Percentiles rank a stretch among this genome's conserved stretches.
These are phyloP conservation scores for Exidia glandulosa DNA, from an alignment of 768 basidiomycete genomes.

Conservation along the genomic window DNA sequence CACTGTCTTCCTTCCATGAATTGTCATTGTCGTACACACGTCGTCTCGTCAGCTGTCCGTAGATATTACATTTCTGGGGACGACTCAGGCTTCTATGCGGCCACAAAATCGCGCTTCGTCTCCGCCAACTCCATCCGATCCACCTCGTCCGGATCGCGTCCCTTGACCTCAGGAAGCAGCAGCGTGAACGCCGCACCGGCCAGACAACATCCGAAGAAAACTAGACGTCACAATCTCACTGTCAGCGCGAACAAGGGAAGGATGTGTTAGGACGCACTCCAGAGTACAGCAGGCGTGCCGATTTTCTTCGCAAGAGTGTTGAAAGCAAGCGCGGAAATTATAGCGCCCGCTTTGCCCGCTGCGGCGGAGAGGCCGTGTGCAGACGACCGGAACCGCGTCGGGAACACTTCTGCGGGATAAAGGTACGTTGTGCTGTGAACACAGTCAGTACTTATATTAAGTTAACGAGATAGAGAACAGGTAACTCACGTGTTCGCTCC, in stretches of 20 bases:
- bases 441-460: neutral
- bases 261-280: conserved; percentile 41
- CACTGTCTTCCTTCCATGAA: too few species aligned
- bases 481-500: conserved; percentile 24
- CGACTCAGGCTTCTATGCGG: too few species aligned
- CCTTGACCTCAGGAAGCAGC: conserved; percentile 40
- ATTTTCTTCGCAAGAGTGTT: conserved; percentile 47
- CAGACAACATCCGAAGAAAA: conserved; percentile 57
- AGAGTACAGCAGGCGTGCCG: conserved; percentile 54
- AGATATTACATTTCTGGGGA: too few species aligned
- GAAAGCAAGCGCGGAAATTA: conserved; percentile 29
- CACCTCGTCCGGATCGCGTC: conserved; percentile 39
- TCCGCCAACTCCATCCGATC: conserved; percentile 27
- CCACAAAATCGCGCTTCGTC: too few species aligned
- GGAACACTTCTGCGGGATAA: conserved; percentile 34
- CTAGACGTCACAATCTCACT: conserved; percentile 19
- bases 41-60: too few species aligned
- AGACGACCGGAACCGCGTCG: conserved; percentile 33
- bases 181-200: conserved; percentile 40
- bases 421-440: conserved; percentile 27
- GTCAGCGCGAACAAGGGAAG: neutral
- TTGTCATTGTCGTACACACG: too few species aligned
- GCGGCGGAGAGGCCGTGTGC: conserved; percentile 37
- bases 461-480: neutral
- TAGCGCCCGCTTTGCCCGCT: conserved; percentile 32